Conservation (phyloP, 805 yeast species). For the Lachancea mirantina region DNA sequence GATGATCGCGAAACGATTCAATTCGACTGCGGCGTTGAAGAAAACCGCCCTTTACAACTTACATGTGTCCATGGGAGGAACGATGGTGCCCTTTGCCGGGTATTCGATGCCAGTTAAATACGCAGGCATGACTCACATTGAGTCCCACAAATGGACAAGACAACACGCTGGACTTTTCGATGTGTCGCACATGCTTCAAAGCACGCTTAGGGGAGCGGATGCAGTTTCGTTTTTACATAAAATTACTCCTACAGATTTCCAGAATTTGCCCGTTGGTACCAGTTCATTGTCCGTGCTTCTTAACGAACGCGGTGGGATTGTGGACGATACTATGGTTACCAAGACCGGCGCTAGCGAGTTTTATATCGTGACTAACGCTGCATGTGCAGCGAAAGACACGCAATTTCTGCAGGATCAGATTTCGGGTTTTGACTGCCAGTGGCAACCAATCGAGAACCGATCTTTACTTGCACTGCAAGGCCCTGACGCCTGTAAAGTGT, state of each 20-base stretch:
- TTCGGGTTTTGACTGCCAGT: conserved; percentile 27
- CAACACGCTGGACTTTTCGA: conserved; percentile 84
- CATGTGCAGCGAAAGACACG: conserved; percentile 78
- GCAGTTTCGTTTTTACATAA: conserved; percentile 63
- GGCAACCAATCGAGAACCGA: conserved; percentile 49
- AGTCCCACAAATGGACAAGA: conserved; percentile 94
- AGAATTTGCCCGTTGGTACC: conserved; percentile 44
- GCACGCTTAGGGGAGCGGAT: conserved; percentile 61
- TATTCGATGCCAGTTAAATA: conserved; percentile 90
- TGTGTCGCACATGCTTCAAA: conserved; percentile 97
- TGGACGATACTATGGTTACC: conserved; percentile 88
- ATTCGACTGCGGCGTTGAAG: conserved; percentile 33
- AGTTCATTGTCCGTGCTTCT: conserved; percentile 75
- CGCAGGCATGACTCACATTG: conserved; percentile 77
- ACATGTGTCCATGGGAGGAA: conserved; percentile 73
- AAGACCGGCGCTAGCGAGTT: conserved; percentile 57
- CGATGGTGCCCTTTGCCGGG: conserved; percentile 96
- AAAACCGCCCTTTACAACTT: conserved; percentile 78
- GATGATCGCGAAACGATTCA: conserved; percentile 21
- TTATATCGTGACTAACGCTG: conserved; percentile 94
- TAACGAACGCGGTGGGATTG: conserved; percentile 72
- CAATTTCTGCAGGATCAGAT: conserved; percentile 52
- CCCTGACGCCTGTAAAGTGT: conserved; percentile 64
- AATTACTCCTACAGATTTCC: conserved; percentile 82
- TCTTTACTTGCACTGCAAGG: conserved; percentile 90